Evolutionary conservation across 2,329 filamentous ascomycete genomes (phyloP).

Genomic region (Paracoccidioides brasiliensis): DNA sequence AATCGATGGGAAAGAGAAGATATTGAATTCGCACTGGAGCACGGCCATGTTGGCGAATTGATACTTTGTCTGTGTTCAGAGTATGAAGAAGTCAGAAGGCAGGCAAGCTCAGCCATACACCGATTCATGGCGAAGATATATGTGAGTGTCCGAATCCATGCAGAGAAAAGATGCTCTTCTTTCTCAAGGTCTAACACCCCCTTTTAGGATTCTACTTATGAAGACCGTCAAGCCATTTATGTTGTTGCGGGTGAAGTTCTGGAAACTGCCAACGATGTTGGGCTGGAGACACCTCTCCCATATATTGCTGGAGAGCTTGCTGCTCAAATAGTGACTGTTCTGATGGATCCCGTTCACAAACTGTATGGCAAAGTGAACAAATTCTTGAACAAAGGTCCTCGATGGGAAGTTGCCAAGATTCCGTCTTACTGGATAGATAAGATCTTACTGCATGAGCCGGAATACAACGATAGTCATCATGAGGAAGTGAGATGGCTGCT

Average conservation of each 20-base stretch:
- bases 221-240: slow-evolving; percentile 66
- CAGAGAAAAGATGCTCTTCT: neutral
- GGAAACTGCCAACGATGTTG: slow-evolving; percentile 52
- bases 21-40: slow-evolving; percentile 64
- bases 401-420: slow-evolving; percentile 52
- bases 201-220: slow-evolving; percentile 51
- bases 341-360: slow-evolving; percentile 64
- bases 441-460: slow-evolving; percentile 60
- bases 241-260: slow-evolving; percentile 66
- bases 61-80: slow-evolving; percentile 64
- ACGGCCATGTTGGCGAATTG: slow-evolving; percentile 57
- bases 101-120: slow-evolving; percentile 41
- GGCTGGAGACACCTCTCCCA: slow-evolving; percentile 49
- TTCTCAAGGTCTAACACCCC: neutral
- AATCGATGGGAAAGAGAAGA: slow-evolving; percentile 61
- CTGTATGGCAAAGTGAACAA: slow-evolving; percentile 78
- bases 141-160: neutral
- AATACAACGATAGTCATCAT: slow-evolving; percentile 59
- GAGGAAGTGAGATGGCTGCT: slow-evolving; percentile 64
- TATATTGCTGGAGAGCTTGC: slow-evolving; percentile 67
- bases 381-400: slow-evolving; percentile 65
- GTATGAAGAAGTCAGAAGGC: slow-evolving; percentile 62
- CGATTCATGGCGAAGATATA: slow-evolving; percentile 37
- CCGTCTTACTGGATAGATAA: slow-evolving; percentile 51
- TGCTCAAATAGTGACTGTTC: slow-evolving; percentile 52